Conservation (phyloP, 768 basidiomycete genomes). For the Naganishia onofrii region DNA sequence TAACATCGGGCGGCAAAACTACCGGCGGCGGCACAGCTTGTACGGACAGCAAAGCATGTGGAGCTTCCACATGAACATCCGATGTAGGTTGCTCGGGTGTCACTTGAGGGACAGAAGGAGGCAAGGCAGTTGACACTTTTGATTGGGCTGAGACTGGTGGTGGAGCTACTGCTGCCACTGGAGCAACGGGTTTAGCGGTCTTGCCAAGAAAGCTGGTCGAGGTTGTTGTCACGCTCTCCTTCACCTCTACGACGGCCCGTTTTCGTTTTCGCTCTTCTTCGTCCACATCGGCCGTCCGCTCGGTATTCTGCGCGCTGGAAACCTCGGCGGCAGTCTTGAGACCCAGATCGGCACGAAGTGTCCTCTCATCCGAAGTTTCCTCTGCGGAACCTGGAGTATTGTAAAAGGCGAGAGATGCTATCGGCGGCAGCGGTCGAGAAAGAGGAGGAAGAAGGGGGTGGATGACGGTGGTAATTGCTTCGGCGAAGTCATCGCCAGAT, state of each 20-base stretch:
- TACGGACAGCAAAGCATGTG: conserved; percentile 11
- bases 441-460: conserved; percentile 47
- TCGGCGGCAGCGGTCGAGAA: conserved; percentile 41
- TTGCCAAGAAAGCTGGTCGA: conserved; percentile 9
- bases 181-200: not conserved
- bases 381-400: conserved; percentile 28
- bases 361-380: conserved; percentile 40
- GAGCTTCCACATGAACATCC: not conserved
- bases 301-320: not conserved
- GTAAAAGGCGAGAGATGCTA: conserved; percentile 43
- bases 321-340: conserved; percentile 1
- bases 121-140: not conserved
- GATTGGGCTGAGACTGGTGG: not conserved
- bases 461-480: conserved; percentile 31
- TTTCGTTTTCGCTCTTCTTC: conserved; percentile 11
- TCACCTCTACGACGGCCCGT: not conserved
- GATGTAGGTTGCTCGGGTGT: not conserved
- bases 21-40: conserved; percentile 12
- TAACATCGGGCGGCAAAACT: not conserved
- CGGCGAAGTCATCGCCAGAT: not conserved
- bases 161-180: not conserved
- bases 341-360: conserved; percentile 39
- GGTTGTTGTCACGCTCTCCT: not conserved
- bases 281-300: not conserved
- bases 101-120: not conserved